A percentile compares a stretch with the other conserved stretches of the same genome.
These are phyloP conservation scores for Trypanosoma mega DNA, from an alignment of 208 protist species.

Conservation along the genomic window DNA sequence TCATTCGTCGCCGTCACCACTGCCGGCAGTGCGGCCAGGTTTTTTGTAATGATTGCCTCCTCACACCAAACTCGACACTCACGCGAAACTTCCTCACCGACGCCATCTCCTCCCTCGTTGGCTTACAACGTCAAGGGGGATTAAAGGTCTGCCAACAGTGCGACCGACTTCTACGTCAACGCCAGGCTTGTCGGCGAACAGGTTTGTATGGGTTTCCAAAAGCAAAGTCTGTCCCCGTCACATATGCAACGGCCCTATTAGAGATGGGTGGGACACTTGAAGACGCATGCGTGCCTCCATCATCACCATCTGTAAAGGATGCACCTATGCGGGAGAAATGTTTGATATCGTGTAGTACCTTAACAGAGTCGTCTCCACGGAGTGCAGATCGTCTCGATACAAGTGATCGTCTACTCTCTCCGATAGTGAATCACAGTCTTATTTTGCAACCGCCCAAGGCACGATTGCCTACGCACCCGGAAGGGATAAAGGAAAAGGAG, in stretches of 20 bases:
- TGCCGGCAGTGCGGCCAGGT: slow-evolving; percentile 82
- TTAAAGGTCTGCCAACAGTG: slow-evolving; percentile 37
- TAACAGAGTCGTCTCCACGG: too few species aligned
- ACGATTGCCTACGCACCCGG: slow-evolving; percentile 18
- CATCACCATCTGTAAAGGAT: too few species aligned
- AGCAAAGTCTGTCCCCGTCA: too few species aligned
- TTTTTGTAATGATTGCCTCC: slow-evolving; percentile 72
- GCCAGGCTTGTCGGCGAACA: too few species aligned
- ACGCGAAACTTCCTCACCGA: slow-evolving; percentile 9
- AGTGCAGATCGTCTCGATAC: too few species aligned
- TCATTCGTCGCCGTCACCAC: slow-evolving; percentile 74
- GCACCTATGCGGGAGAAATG: too few species aligned
- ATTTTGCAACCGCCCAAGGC: not conserved
- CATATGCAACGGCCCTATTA: too few species aligned
- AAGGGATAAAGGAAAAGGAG: slow-evolving; percentile 13
- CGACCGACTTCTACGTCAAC: slow-evolving; percentile 23
- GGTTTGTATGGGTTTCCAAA: too few species aligned
- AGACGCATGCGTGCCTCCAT: too few species aligned
- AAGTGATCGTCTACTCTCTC: not conserved
- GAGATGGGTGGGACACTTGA: too few species aligned
- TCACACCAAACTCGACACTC: slow-evolving; percentile 3
- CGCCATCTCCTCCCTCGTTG: slow-evolving; percentile 4
- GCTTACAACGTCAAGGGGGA: slow-evolving; percentile 1
- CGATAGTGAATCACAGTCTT: not conserved
- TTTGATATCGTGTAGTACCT: too few species aligned